These are phyloP conservation scores for Stachybotrys chartarum DNA, from an alignment of 2,329 filamentous ascomycete species.

Conservation along the genomic window DNA sequence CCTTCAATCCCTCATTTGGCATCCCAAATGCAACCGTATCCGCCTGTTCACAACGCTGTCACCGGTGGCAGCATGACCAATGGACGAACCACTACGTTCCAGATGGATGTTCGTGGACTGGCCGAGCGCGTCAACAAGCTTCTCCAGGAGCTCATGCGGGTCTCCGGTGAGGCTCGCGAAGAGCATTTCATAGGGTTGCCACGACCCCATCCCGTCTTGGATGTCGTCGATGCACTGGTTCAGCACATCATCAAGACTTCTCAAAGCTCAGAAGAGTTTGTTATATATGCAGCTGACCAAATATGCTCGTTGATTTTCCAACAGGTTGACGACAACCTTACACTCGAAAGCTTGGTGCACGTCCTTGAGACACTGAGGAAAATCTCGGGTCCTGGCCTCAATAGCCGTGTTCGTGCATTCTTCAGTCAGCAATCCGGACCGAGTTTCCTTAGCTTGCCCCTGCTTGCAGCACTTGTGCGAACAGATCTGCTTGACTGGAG, in stretches of 20 bases:
- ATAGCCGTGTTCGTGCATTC: conserved; percentile 45
- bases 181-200: conserved; percentile 55
- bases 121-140: conserved; percentile 51
- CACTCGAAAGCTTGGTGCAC: conserved; percentile 55
- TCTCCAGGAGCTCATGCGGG: conserved; percentile 48
- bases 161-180: conserved; percentile 45
- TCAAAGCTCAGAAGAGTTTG: conserved; percentile 53
- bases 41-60: conserved; percentile 39
- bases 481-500: conserved; percentile 57
- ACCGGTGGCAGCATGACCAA: conserved; percentile 32
- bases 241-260: conserved; percentile 57
- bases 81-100: conserved; percentile 40
- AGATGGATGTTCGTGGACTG: conserved; percentile 44
- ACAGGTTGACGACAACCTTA: conserved; percentile 45
- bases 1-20: conserved; percentile 46
- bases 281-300: conserved; percentile 51
- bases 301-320: conserved; percentile 51
- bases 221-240: conserved; percentile 54
- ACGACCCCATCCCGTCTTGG: conserved; percentile 51
- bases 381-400: conserved; percentile 47
- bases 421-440: conserved; percentile 51
- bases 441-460: conserved; percentile 48
- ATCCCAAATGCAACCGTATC: conserved; percentile 48
- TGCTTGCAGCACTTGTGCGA: conserved; percentile 49
- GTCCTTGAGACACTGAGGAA: conserved; percentile 54